Base-by-base conservation (phyloP, 352 stramenopile genomes). In the Phytophthora uliginosa region DNA sequence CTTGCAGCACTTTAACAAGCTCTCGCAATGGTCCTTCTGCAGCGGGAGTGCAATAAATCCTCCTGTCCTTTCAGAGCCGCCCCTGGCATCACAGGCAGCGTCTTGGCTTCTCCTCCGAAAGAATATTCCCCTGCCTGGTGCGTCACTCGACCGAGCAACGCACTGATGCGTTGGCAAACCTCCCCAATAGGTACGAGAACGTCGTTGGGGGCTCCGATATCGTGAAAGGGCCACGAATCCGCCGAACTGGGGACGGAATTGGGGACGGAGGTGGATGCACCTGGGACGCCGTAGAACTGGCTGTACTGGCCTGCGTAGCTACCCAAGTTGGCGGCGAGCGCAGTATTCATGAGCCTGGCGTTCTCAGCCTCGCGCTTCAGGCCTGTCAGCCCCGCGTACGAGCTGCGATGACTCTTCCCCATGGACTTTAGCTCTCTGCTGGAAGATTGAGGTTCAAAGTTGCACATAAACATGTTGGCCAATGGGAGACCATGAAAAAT, bases 111-210 rank as follows among this genome's bases (percentile, higher is more conserved):
- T 7, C 59, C 52, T 61, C 51, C 53, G 10, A 66, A 73, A 20
- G 52, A 59, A 61, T 57, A 63, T 45, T 55, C 53, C 15, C 52
- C 59, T 12, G 38, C 42, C 7, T 53, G 31, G 17, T 69, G 59
- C 15, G 40, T 56, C 61, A 74, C 66, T 12, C 10, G 53, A 5
- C 66, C 31, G 42, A 74, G 33, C 26, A 74, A 40, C 42, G 59
- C 48, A 18, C 53, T 74, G 52, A 74, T 60, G 36, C 36, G 20
- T 33, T 69, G 59, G 9, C 26, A 68, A n/a, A 38, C 57, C 34
- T 51, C 45, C 31, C 66, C 66, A 7, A 50, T 63, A 22, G 66
- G 59, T 31, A 61, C 22, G 42, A 69, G 59, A n/a, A 69, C 59
- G 33, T 69, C 66, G 22, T 69, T 28, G 9, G 66, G 66, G 2